Percentiles rank a stretch among this genome's conserved stretches.
These are phyloP conservation scores for Cercophora scortea DNA, from an alignment of 495 filamentous ascomycete species.

Conservation along the genomic window DNA sequence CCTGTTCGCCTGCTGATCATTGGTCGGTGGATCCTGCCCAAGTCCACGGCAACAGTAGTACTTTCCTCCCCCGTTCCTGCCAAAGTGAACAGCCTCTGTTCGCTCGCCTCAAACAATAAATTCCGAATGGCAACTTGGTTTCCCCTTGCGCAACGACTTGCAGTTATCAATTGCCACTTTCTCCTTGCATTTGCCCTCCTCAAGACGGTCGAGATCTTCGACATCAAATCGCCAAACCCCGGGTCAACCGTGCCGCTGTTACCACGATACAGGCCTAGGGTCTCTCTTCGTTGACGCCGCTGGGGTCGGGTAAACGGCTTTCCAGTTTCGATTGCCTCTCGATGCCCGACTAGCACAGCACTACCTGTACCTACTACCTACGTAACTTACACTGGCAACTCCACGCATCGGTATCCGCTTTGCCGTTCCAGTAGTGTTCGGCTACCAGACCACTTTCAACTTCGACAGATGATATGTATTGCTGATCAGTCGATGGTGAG, in stretches of 20 bases:
- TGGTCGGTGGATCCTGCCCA: background rate
- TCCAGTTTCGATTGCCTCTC: background rate
- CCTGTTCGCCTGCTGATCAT: constrained; percentile 1
- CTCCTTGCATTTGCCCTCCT: background rate
- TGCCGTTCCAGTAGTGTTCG: background rate
- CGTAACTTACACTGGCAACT: no score
- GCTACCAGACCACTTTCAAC: no score
- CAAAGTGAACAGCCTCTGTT: background rate
- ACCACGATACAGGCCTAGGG: background rate
- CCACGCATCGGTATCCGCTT: background rate
- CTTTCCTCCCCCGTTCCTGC: background rate
- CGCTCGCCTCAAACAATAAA: no score
- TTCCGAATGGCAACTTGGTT: no score
- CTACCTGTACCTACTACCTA: no score
- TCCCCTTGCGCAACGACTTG: no score
- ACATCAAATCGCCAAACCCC: background rate
- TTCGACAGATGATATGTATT: no score
- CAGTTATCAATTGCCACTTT: background rate
- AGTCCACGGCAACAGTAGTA: background rate
- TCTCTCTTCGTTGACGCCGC: background rate
- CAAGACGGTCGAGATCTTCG: background rate
- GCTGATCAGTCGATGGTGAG: no score
- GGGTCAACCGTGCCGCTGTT: background rate
- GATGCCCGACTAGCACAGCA: background rate
- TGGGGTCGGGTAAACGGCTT: background rate